A percentile compares a stretch with the other conserved stretches of the same genome.
Conservation (phyloP, 257 asterid species). For the Lithospermum erythrorhizon region DNA sequence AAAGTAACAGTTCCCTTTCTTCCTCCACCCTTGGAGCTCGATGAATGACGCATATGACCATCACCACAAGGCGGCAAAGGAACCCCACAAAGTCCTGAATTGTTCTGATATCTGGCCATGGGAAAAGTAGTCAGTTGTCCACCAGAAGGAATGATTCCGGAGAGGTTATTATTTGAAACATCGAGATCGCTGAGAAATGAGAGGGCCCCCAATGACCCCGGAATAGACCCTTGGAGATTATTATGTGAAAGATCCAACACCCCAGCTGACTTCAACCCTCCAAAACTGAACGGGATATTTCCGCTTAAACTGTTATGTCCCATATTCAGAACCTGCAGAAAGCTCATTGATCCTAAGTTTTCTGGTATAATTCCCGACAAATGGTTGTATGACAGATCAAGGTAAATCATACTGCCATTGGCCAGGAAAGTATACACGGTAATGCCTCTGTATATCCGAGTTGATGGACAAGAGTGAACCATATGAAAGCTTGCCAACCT, state of each 20-base stretch:
- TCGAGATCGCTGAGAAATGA: slow-evolving; percentile 82
- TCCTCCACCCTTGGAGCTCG: slow-evolving; percentile 15
- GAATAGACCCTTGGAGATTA: slow-evolving; percentile 53
- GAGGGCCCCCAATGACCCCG: slow-evolving; percentile 63
- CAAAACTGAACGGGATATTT: slow-evolving; percentile 56
- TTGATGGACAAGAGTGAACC: slow-evolving; percentile 75
- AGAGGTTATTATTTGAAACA: slow-evolving; percentile 74
- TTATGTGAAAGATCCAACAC: slow-evolving; percentile 88
- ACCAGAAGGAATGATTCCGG: slow-evolving; percentile 63
- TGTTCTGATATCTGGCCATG: slow-evolving; percentile 60
- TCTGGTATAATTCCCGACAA: slow-evolving; percentile 61
- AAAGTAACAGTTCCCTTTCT: slow-evolving; percentile 44
- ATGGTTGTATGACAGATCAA: slow-evolving; percentile 74
- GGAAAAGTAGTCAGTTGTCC: slow-evolving; percentile 92
- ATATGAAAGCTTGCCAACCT: slow-evolving; percentile 53
- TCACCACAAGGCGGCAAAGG: slow-evolving; percentile 60
- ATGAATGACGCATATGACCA: slow-evolving; percentile 14
- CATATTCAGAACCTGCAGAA: slow-evolving; percentile 62
- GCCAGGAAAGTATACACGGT: slow-evolving; percentile 59
- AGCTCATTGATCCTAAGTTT: slow-evolving; percentile 58
- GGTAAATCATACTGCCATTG: slow-evolving; percentile 82
- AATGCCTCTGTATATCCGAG: slow-evolving; percentile 63
- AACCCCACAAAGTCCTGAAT: slow-evolving; percentile 82
- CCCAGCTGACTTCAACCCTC: slow-evolving; percentile 61
- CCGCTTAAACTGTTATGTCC: slow-evolving; percentile 73